Percentiles rank a stretch among this genome's conserved stretches.
Evolutionary conservation across 2,329 filamentous ascomycete genomes (phyloP).

Genomic region (Apiospora pterosperma): DNA sequence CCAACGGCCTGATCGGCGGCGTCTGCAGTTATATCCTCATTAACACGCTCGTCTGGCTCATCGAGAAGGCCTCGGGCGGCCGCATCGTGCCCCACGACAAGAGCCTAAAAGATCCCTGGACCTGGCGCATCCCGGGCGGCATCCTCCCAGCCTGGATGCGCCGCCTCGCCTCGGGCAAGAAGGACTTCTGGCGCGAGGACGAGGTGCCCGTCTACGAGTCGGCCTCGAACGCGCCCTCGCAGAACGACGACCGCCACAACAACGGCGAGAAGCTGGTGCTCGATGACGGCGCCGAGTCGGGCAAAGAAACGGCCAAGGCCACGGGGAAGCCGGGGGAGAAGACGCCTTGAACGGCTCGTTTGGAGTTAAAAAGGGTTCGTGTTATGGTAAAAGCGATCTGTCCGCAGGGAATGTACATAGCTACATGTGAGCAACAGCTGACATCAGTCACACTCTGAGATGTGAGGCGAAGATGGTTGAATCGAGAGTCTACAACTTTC

Average conservation of each 20-base stretch:
- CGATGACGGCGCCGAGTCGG: neutral
- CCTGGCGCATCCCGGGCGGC: slow-evolving; percentile 71
- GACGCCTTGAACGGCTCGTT: neutral
- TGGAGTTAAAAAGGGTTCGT: neutral
- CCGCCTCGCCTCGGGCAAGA: slow-evolving; percentile 63
- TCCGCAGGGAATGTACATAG: neutral
- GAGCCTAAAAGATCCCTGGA: slow-evolving; percentile 76
- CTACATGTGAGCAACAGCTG: neutral
- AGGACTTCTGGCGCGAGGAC: slow-evolving; percentile 64
- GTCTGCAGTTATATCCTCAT: slow-evolving; percentile 74
- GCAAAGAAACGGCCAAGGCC: neutral
- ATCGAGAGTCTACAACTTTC: neutral
- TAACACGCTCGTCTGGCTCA: slow-evolving; percentile 66
- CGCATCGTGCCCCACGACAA: slow-evolving; percentile 73
- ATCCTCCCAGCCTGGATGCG: slow-evolving; percentile 72
- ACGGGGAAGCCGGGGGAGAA: neutral
- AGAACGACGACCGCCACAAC: neutral
- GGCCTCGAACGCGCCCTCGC: slow-evolving; percentile 7
- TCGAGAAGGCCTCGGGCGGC: slow-evolving; percentile 64
- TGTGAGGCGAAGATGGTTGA: neutral
- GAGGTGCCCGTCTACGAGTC: slow-evolving; percentile 20
- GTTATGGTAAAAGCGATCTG: neutral
- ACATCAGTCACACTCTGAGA: neutral
- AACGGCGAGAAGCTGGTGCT: neutral
- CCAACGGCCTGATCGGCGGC: slow-evolving; percentile 79